Base-by-base conservation (phyloP, 1,284 basidiomycete species). In the Sanghuangporus sanghuang region DNA sequence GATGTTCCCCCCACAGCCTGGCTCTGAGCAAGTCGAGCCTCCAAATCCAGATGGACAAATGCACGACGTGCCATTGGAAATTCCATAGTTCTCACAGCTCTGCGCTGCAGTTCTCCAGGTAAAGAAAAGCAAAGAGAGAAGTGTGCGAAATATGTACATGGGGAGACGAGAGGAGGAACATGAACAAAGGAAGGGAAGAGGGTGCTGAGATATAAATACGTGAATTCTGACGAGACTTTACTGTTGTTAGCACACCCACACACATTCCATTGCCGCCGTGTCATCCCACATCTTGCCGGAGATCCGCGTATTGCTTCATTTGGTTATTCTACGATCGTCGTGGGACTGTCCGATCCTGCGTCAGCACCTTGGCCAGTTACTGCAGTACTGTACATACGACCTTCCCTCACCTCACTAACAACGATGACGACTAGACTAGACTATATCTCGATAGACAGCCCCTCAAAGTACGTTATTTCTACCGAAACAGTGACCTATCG, bases 21-120 rank as follows among this genome's bases (percentile, higher is more conserved):
- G 83, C 67, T 84, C 80, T 1, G 84, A 81, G 71, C 90, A 92
- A n/a, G 81, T 81, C 38, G 83, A 66, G 8, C 88, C 89, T 18
- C 88, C 89, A 70, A 90, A 91, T 11, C 92, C 92, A 18, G 84
- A 80, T 6, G 91, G 92, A 73, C 92, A 95, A 23, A 80, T 74
- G 71, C 92, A 94, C 9, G 75, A 72, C 4, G 84, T 80, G 36
- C 80, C 77, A 69, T 82, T 83, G 44, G 75, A 66, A 27, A 77
- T 70, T 48, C 91, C 92, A 70, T 85, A 89, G 72, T 93, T 93
- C 64, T 84, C 80, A 75, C 92, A 93, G 64, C 78, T 54, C 32
- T 62, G 61, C 12, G 61, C 61, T 55, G 49, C n/a, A n/a, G 23
- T 27, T 27, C 27, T 23, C 49, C 49, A 52, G 21, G 27, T 5